phyloP scores from a whole-genome alignment of 1,284 basidiomycete genomes.

The Marasmius tenuissimus region DNA sequence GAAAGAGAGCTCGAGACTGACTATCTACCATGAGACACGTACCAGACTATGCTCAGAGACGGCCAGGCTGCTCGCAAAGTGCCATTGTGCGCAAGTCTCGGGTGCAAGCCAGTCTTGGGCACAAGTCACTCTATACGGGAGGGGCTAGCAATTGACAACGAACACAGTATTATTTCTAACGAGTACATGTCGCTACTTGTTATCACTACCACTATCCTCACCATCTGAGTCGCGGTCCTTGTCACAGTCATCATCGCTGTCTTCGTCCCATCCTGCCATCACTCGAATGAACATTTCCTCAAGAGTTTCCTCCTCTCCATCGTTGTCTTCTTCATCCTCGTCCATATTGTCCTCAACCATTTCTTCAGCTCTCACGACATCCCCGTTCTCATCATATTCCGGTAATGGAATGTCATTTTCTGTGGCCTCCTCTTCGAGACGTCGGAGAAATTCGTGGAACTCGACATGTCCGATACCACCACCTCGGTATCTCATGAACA shows the following conservation, averaged over 20 bases:
- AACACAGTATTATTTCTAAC: too few species aligned
- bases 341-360: background rate
- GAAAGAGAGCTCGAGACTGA: too few species aligned
- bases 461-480: background rate
- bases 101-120: too few species aligned
- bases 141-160: too few species aligned
- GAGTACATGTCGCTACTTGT: too few species aligned
- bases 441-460: too few species aligned
- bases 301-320: background rate
- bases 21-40: too few species aligned
- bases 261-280: background rate
- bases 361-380: background rate
- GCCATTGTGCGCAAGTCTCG: too few species aligned
- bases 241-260: background rate
- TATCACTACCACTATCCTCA: background rate
- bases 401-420: background rate
- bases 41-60: too few species aligned
- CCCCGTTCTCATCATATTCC: background rate
- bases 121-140: too few species aligned
- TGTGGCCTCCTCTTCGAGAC: too few species aligned
- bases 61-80: too few species aligned
- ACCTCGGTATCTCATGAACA: background rate
- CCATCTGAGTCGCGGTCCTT: background rate
- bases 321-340: background rate
- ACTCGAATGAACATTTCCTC: background rate